phyloP scores from a whole-genome alignment of 345 rosid species.

The Bretschneidera sinensis region DNA sequence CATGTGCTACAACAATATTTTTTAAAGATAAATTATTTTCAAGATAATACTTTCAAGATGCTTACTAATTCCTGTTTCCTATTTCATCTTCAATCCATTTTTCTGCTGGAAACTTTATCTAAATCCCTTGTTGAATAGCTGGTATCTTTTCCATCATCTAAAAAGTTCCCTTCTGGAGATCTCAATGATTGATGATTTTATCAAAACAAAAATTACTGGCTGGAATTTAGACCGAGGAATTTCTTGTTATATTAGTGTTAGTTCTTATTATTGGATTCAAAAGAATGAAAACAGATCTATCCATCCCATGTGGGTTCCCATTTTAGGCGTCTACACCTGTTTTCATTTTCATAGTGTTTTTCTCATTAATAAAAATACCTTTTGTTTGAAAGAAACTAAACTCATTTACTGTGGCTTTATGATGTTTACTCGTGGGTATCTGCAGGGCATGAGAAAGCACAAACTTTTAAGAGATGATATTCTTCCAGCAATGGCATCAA shows the following conservation, averaged over 20 bases:
- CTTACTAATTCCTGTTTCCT: not conserved
- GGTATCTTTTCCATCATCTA: too few species aligned
- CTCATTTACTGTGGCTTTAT: not conserved
- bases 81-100: not conserved
- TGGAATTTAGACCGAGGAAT: too few species aligned
- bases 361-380: too few species aligned
- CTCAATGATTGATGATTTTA: too few species aligned
- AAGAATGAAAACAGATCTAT: too few species aligned
- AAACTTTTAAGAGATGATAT: slow-evolving; percentile 79
- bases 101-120: too few species aligned
- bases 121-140: too few species aligned
- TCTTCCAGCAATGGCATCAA: slow-evolving; percentile 96
- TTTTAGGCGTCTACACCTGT: not conserved
- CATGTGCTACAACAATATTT: not conserved
- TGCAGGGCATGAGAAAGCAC: slow-evolving; percentile 93
- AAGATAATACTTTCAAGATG: not conserved
- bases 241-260: too few species aligned
- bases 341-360: not conserved
- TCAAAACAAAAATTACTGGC: too few species aligned
- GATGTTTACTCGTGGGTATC: not conserved
- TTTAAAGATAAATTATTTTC: slow-evolving; percentile 11
- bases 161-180: too few species aligned
- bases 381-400: too few species aligned
- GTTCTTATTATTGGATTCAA: too few species aligned
- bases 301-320: not conserved